Evolutionary conservation across 805 yeast genomes (phyloP), one percentile per base, ranked within the genome.

Genomic region (Scheffersomyces spartinae): DNA sequence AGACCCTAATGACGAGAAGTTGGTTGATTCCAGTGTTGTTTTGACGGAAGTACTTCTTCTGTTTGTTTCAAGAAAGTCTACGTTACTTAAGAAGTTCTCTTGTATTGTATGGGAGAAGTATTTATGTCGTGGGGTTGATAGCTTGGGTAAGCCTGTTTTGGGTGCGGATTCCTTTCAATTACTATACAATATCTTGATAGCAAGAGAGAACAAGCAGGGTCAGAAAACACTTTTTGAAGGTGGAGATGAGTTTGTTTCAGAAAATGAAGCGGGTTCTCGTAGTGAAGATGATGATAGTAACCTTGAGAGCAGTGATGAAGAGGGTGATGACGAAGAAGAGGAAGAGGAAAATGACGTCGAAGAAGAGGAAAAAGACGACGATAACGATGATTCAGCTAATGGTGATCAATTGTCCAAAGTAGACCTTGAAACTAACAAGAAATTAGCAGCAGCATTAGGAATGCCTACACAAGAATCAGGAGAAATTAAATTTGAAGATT

Each of bases 121-220:
- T 28, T 40, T 59, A 26, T 60, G 67, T 28, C 41, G 42, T 15
- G 35, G 26, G 24, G 44, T 40, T 18, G 43, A 42, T 11, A 45
- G 40, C 9, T 26, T 31, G 12, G 58, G 55, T 1, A 34, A 39
- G 10, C 24, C 44, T 17, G 43, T 46, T 26, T 33, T 58, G 12
- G 44, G 41, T 16, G 45, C 39, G n/a, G 49, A 45, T 10, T 43
- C 61, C 25, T 52, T 61, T 30, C 35, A 49, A 31, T 46, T 56
- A 22, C 40, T 61, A 29, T 55, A 40, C 30, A 50, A 55, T 27
- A 55, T 59, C 6, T 46, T 61, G 31, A 45, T 31, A 4, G 46
- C 93, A 0, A 74, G 70, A 42, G 96, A 86, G 48, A 82, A 80
- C 46, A 71, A 74, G 33, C 74, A 76, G 37, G 96, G 96, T 2